Evolutionary conservation across 2,329 filamentous ascomycete genomes (phyloP).

Genomic region (Ilyonectria destructans): DNA sequence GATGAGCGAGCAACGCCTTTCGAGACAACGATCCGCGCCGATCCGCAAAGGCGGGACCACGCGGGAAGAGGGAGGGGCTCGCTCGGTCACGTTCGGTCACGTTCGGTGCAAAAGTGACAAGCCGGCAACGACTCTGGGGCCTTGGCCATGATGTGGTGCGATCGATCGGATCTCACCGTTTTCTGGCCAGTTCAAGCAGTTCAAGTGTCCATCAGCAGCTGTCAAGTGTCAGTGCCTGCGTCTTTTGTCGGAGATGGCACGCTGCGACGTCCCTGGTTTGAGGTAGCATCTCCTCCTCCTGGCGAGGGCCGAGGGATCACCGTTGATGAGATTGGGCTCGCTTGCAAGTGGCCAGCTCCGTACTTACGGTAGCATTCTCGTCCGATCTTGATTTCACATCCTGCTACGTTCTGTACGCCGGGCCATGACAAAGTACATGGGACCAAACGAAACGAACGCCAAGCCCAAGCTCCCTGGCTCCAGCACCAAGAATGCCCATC

Average conservation of each 20-base stretch:
- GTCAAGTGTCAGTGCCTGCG: not conserved
- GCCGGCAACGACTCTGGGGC: not conserved
- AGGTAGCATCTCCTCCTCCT: slow-evolving; percentile 15
- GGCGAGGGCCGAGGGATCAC: not conserved
- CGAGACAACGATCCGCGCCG: slow-evolving; percentile 1
- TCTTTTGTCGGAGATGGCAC: slow-evolving; percentile 16
- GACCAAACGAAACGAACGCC: slow-evolving; percentile 37
- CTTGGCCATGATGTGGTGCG: slow-evolving; percentile 17
- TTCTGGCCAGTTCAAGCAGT: not conserved
- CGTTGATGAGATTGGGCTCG: slow-evolving; percentile 10
- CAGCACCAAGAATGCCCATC: slow-evolving; percentile 19
- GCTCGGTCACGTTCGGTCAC: slow-evolving; percentile 7
- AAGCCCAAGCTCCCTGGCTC: slow-evolving; percentile 34
- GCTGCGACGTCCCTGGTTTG: slow-evolving; percentile 23
- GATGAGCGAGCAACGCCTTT: not conserved
- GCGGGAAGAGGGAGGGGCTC: slow-evolving; percentile 7
- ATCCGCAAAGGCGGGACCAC: slow-evolving; percentile 19
- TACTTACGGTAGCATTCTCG: slow-evolving; percentile 23
- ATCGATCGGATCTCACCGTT: slow-evolving; percentile 33
- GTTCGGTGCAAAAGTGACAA: slow-evolving; percentile 10
- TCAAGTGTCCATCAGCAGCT: not conserved
- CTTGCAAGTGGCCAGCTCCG: slow-evolving; percentile 10
- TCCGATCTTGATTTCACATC: slow-evolving; percentile 22
- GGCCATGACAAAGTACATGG: slow-evolving; percentile 5
- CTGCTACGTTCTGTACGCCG: slow-evolving; percentile 11